Evolutionary conservation across 1,284 basidiomycete species (phyloP).

Genomic region (Tylopilus orsonianus): DNA sequence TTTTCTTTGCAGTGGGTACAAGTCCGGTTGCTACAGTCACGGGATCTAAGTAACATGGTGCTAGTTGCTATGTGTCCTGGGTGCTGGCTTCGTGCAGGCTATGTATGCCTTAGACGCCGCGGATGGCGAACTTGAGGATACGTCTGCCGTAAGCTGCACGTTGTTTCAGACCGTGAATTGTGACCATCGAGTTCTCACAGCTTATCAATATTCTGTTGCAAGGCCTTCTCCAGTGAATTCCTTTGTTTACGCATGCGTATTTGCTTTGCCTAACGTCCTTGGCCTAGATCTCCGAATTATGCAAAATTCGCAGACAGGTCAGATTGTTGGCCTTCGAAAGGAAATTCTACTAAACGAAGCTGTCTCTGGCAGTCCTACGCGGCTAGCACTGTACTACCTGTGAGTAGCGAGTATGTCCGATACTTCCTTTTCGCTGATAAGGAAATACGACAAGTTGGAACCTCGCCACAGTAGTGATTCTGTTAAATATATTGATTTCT

Average conservation of each 20-base stretch:
- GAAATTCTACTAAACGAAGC: conserved; percentile 15
- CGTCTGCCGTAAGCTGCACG: conserved; percentile 40
- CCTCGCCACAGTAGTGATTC: conserved; percentile 80
- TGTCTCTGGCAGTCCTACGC: conserved; percentile 51
- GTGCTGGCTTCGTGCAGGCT: conserved; percentile 82
- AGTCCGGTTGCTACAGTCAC: neutral
- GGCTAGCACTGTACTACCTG: conserved; percentile 81
- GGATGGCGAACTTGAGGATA: conserved; percentile 71
- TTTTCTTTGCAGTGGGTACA: conserved; percentile 80
- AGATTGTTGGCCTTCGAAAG: neutral
- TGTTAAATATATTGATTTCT: conserved; percentile 94
- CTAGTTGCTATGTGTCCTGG: conserved; percentile 77
- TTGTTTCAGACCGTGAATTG: neutral
- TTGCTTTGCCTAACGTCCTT: conserved; percentile 3
- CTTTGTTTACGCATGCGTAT: neutral
- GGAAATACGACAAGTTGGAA: conserved; percentile 64
- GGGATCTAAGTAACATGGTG: conserved; percentile 7
- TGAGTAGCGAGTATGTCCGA: conserved; percentile 35
- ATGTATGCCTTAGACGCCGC: conserved; percentile 90
- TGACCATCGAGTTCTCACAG: conserved; percentile 31
- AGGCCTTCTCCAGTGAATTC: conserved; percentile 71
- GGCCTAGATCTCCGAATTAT: conserved; percentile 75
- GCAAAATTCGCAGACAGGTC: conserved; percentile 59
- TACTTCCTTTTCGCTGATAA: conserved; percentile 9
- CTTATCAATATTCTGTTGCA: conserved; percentile 79